Percentiles rank a stretch among this genome's conserved stretches.
Conservation (phyloP, 177 flowering plant genomes). For the Vitis hybrid region DNA sequence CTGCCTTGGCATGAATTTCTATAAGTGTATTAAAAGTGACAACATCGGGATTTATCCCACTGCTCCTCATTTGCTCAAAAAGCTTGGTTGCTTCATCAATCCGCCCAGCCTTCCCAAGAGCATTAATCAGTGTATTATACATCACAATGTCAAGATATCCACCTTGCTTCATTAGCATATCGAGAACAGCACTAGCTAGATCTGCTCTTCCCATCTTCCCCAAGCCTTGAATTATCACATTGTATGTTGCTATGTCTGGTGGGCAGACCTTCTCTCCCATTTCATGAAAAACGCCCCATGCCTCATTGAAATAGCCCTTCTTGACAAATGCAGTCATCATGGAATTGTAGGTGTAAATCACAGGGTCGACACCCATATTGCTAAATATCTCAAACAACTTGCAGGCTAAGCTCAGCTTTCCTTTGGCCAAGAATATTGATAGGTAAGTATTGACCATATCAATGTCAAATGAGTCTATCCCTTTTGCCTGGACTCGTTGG, state of each 20-base stretch:
- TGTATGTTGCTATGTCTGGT: slow-evolving; percentile 86
- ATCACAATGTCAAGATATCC: slow-evolving; percentile 91
- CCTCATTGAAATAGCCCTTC: slow-evolving; percentile 83
- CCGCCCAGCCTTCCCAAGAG: slow-evolving; percentile 81
- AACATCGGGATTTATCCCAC: slow-evolving; percentile 88
- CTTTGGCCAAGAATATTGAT: slow-evolving; percentile 81
- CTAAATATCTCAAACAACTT: slow-evolving; percentile 89
- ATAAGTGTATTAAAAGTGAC: slow-evolving; percentile 88
- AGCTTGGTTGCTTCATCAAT: slow-evolving; percentile 66
- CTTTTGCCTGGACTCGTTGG: slow-evolving; percentile 52
- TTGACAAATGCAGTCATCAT: slow-evolving; percentile 89
- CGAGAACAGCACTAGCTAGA: slow-evolving; percentile 69
- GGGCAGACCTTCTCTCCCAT: slow-evolving; percentile 84
- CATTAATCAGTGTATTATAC: slow-evolving; percentile 94
- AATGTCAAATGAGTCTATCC: slow-evolving; percentile 60
- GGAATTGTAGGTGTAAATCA: slow-evolving; percentile 78
- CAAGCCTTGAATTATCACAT: slow-evolving; percentile 77
- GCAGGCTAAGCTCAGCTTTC: slow-evolving; percentile 87
- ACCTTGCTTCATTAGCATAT: slow-evolving; percentile 68
- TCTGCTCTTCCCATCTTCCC: slow-evolving; percentile 95
- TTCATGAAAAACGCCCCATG: slow-evolving; percentile 69
- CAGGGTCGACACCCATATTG: slow-evolving; percentile 57
- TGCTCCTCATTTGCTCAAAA: slow-evolving; percentile 73
- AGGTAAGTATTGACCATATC: slow-evolving; percentile 92
- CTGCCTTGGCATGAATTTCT: slow-evolving; percentile 83